phyloP scores from a whole-genome alignment of 441 rosid species.

The Brassica balearica region DNA sequence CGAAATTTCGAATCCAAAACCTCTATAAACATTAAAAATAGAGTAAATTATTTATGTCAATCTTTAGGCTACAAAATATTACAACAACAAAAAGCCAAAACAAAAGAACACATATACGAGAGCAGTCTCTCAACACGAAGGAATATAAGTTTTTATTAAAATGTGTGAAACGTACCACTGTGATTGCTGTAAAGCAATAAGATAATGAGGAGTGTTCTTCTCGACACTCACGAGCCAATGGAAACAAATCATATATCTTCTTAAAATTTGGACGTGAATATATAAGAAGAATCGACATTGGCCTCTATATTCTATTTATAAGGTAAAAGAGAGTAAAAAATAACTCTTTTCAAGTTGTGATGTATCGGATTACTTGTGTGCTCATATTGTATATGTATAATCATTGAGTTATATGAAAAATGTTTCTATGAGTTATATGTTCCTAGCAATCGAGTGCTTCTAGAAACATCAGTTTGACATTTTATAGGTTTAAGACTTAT shows the following conservation, averaged over 20 bases:
- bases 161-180: constrained; percentile 25
- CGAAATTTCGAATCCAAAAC: too few species aligned
- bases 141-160: constrained; percentile 17
- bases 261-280: background rate
- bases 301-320: background rate
- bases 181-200: constrained; percentile 13
- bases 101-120: constrained; percentile 33
- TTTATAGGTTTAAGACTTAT: constrained; percentile 20
- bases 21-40: too few species aligned
- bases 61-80: background rate
- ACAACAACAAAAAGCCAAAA: constrained; percentile 36
- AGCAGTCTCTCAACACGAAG: constrained; percentile 23
- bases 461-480: constrained; percentile 38
- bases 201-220: constrained; percentile 19
- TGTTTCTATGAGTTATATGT: constrained; percentile 1
- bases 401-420: constrained; percentile 40
- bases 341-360: constrained; percentile 18
- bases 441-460: constrained; percentile 41
- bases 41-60: background rate
- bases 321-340: background rate
- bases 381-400: constrained; percentile 41
- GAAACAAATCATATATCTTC: constrained; percentile 12
- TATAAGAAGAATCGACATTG: background rate
- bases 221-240: constrained; percentile 26
- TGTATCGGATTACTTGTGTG: constrained; percentile 38